Evolutionary conservation across 495 filamentous ascomycete genomes (phyloP).

Genomic region (Venustampulla echinocandica): DNA sequence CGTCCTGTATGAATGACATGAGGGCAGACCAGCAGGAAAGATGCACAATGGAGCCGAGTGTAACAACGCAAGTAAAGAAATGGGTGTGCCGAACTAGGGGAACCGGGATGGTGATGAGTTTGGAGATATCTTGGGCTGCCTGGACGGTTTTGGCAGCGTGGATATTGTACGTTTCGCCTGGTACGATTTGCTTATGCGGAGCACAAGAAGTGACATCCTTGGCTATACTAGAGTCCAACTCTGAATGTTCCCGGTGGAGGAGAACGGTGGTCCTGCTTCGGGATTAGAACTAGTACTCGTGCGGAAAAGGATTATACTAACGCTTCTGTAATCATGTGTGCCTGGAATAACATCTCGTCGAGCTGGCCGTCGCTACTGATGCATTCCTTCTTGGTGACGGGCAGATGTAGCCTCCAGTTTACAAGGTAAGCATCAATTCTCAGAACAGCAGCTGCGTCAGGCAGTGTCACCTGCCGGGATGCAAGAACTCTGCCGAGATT

Average conservation of each 20-base stretch:
- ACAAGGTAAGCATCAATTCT: constrained; percentile 67
- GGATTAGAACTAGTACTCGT: neutral
- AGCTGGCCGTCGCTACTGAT: constrained; percentile 58
- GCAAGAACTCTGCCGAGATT: constrained; percentile 69
- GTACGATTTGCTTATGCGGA: constrained; percentile 42
- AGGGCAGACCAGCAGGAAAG: constrained; percentile 52
- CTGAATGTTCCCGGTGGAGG: constrained; percentile 62
- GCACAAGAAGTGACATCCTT: constrained; percentile 50
- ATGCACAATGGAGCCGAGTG: constrained; percentile 55
- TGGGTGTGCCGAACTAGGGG: constrained; percentile 71
- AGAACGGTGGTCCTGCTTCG: constrained; percentile 46
- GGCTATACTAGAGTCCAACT: constrained; percentile 46
- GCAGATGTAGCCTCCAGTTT: constrained; percentile 77
- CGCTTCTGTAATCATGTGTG: constrained; percentile 72
- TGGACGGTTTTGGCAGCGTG: constrained; percentile 76
- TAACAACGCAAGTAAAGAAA: constrained; percentile 81
- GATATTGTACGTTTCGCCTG: constrained; percentile 50
- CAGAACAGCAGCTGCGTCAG: constrained; percentile 36
- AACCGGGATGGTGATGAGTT: constrained; percentile 67
- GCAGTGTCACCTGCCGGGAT: constrained; percentile 35
- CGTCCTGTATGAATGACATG: constrained; percentile 43
- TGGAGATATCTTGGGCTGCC: constrained; percentile 67
- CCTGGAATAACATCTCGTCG: constrained; percentile 90
- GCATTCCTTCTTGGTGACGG: constrained; percentile 62
- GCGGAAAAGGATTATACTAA: constrained; percentile 24